phyloP scores from a whole-genome alignment of 2,329 filamentous ascomycete genomes.

The Colletotrichum phormii region DNA sequence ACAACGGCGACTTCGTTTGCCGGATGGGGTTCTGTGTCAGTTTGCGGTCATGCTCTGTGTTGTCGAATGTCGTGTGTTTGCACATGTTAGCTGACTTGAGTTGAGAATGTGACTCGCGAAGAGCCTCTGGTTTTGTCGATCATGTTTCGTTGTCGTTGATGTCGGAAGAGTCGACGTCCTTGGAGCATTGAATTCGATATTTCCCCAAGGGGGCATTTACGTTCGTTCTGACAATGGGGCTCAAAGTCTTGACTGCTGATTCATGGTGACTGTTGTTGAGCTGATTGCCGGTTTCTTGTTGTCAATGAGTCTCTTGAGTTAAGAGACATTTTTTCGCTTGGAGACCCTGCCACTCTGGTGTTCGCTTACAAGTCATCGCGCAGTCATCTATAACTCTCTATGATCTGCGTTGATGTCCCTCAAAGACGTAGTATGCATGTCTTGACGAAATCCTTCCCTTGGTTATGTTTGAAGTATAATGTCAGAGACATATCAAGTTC shows the following conservation, averaged over 20 bases:
- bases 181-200: neutral
- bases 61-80: neutral
- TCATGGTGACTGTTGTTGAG: neutral
- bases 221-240: neutral
- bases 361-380: neutral
- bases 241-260: neutral
- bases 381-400: no score
- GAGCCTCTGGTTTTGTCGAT: neutral
- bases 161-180: neutral
- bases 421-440: no score
- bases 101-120: neutral
- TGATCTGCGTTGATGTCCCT: no score
- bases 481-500: neutral
- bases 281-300: neutral
- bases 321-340: rapidly evolving
- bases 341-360: neutral
- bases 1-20: neutral
- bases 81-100: neutral
- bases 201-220: neutral
- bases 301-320: neutral
- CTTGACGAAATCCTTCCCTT: neutral
- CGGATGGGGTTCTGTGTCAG: neutral
- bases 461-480: neutral
- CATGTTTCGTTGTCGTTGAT: neutral
- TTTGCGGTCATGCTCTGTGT: neutral